phyloP scores from a whole-genome alignment of 129 eudicot genomes.

The Oenanthe sinensis region DNA sequence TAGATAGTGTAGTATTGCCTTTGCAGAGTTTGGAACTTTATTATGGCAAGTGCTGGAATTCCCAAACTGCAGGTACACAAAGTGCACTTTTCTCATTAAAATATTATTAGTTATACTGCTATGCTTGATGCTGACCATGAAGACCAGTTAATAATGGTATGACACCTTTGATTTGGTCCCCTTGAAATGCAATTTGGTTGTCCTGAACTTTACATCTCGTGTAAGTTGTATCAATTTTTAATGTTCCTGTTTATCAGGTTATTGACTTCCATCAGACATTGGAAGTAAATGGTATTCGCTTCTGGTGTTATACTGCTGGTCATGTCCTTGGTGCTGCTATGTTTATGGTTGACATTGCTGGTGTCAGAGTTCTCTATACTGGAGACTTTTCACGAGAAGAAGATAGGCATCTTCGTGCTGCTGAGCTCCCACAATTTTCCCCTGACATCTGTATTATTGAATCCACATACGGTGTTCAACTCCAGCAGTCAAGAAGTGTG shows the following conservation, averaged over 20 bases:
- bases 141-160: not conserved
- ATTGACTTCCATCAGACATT: conserved; percentile 95
- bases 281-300: conserved; percentile 94
- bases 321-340: conserved; percentile 99
- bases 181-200: not conserved
- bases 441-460: conserved; percentile 95
- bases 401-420: conserved; percentile 96
- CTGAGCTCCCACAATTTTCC: conserved; percentile 91
- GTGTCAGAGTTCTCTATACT: conserved; percentile 91
- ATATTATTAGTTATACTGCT: not conserved
- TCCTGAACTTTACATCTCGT: not conserved
- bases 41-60: too few species aligned
- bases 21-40: too few species aligned
- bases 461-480: conserved; percentile 94
- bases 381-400: conserved; percentile 99
- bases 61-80: too few species aligned
- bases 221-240: not conserved
- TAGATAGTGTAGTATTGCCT: too few species aligned
- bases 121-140: not conserved
- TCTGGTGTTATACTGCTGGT: conserved; percentile 99
- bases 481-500: conserved; percentile 69
- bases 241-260: conserved; percentile 43
- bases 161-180: not conserved
- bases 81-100: too few species aligned
- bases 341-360: conserved; percentile 99